Conservation (phyloP, 225 moss, liverwort and hornwort genomes). For the Polytrichum formosum region DNA sequence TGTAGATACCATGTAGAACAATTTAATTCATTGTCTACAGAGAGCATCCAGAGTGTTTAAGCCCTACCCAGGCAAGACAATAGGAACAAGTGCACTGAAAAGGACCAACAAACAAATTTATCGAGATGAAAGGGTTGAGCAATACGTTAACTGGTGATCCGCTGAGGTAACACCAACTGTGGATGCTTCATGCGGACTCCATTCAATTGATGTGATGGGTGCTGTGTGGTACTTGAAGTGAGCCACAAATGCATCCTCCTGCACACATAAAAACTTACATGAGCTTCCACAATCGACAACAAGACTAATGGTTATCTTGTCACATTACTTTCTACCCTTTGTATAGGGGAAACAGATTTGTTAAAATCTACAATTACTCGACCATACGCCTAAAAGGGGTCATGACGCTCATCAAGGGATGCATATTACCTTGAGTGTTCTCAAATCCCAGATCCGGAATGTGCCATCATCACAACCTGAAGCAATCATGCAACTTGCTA, state of each 20-base stretch:
- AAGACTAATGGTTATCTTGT: not conserved
- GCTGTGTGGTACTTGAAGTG: constrained; percentile 91
- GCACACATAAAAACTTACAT: constrained; percentile 1
- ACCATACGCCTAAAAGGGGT: too few species aligned
- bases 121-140: too few species aligned
- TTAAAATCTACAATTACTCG: too few species aligned
- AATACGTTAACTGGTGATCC: constrained; percentile 90
- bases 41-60: too few species aligned
- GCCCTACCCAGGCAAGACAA: too few species aligned
- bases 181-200: constrained; percentile 89
- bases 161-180: constrained; percentile 73
- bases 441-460: constrained; percentile 97
- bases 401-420: too few species aligned
- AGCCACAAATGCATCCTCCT: constrained; percentile 84
- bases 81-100: too few species aligned
- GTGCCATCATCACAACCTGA: constrained; percentile 95
- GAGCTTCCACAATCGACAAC: not conserved
- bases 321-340: too few species aligned
- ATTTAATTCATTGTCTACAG: too few species aligned
- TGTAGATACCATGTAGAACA: too few species aligned
- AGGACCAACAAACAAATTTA: too few species aligned
- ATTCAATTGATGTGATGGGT: constrained; percentile 91
- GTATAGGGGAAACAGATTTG: too few species aligned
- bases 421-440: constrained; percentile 62
- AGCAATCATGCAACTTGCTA: constrained; percentile 94